These are phyloP conservation scores for Juglanconis juglandina DNA, from an alignment of 2,329 filamentous ascomycete species.

Conservation along the genomic window DNA sequence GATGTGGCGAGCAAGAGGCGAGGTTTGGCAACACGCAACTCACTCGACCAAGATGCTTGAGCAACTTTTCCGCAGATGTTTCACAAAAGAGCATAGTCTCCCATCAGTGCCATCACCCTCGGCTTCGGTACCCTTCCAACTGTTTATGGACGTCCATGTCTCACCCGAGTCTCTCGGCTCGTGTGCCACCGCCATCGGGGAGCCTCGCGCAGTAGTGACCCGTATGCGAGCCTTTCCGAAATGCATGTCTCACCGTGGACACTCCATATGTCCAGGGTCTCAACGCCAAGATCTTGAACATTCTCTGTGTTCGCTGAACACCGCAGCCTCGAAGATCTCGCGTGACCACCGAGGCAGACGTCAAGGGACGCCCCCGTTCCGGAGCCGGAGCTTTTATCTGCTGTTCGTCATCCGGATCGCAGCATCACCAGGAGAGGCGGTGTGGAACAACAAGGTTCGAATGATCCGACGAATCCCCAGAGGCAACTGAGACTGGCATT, in stretches of 20 bases:
- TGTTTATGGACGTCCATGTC: slow-evolving; percentile 10
- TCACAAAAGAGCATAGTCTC: background rate
- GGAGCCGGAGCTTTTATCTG: background rate
- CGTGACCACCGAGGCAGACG: background rate
- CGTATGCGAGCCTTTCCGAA: slow-evolving; percentile 16
- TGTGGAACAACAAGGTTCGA: background rate
- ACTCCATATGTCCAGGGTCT: background rate
- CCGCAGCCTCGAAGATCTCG: background rate
- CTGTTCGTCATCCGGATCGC: background rate
- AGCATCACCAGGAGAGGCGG: background rate
- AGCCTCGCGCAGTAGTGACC: slow-evolving; percentile 11
- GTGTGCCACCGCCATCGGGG: slow-evolving; percentile 13
- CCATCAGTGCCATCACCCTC: background rate
- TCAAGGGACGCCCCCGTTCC: background rate
- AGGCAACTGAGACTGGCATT: background rate
- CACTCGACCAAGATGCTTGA: background rate
- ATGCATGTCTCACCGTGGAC: slow-evolving; percentile 14
- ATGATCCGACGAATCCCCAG: background rate
- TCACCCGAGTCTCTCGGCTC: slow-evolving; percentile 6
- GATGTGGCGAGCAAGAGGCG: background rate
- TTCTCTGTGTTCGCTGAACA: background rate
- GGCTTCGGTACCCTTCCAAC: slow-evolving; percentile 9
- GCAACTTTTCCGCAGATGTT: slow-evolving; percentile 4
- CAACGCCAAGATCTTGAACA: background rate
- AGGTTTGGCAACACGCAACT: background rate